These are phyloP conservation scores for Jatropha multifida DNA, from an alignment of 441 rosid species.

Conservation along the genomic window DNA sequence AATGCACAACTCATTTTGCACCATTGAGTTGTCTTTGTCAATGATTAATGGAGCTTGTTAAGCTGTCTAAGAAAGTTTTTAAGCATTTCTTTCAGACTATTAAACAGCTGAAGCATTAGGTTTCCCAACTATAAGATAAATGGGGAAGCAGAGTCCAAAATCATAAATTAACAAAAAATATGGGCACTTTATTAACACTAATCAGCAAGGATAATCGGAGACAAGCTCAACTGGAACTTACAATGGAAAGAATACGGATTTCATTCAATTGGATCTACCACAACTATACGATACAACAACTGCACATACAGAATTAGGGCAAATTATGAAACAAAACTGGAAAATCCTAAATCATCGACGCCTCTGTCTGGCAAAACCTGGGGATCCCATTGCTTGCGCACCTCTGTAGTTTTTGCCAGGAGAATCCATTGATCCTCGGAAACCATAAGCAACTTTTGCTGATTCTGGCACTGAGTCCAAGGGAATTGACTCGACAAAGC, in stretches of 20 bases:
- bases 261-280: constrained; percentile 20
- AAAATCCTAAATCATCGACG: constrained; percentile 41
- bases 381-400: constrained; percentile 60
- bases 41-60: too few relatives aligned
- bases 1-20: too few relatives aligned
- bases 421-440: constrained; percentile 66
- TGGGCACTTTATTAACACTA: background rate
- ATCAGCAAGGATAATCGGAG: background rate
- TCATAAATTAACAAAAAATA: background rate
- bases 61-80: too few relatives aligned
- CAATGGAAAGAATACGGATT: constrained; percentile 22
- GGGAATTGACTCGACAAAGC: constrained; percentile 72
- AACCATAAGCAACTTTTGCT: constrained; percentile 62
- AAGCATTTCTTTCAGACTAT: too few relatives aligned
- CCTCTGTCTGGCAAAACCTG: constrained; percentile 55
- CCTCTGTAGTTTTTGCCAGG: constrained; percentile 69
- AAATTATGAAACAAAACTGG: constrained; percentile 14
- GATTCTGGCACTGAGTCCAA: constrained; percentile 63
- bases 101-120: too few relatives aligned
- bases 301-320: constrained; percentile 1
- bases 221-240: constrained; percentile 2
- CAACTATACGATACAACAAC: constrained; percentile 26
- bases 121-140: too few relatives aligned
- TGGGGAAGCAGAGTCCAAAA: background rate
- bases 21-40: too few relatives aligned